A percentile compares a stretch with the other conserved stretches of the same genome.
Evolutionary conservation across 257 asterid species (phyloP).

Genomic region (Avicennia marina): DNA sequence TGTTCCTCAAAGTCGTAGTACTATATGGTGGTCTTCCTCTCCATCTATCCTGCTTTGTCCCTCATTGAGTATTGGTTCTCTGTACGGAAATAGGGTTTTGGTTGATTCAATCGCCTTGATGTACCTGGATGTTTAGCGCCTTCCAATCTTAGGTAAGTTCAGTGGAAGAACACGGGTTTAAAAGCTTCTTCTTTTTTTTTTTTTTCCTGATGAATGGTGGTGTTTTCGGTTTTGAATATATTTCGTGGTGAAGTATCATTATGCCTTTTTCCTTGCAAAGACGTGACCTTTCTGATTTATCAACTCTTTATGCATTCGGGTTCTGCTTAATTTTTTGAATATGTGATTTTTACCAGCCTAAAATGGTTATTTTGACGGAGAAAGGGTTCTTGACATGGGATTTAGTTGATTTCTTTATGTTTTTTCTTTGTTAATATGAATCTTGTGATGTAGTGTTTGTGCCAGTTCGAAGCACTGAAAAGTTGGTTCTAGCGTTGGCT

Average conservation of each 20-base stretch:
- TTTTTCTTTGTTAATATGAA: slow-evolving; percentile 14
- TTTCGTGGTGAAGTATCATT: slow-evolving; percentile 8
- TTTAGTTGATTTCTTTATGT: slow-evolving; percentile 15
- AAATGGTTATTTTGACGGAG: neutral
- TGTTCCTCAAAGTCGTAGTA: slow-evolving; percentile 23
- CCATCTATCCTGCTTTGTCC: slow-evolving; percentile 15
- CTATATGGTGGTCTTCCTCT: slow-evolving; percentile 22
- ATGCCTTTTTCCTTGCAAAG: slow-evolving; percentile 9
- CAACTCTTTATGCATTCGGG: slow-evolving; percentile 21
- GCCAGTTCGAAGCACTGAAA: slow-evolving; percentile 26
- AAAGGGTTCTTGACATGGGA: neutral
- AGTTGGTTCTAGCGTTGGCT: slow-evolving; percentile 44
- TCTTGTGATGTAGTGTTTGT: slow-evolving; percentile 20
- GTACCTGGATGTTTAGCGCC: slow-evolving; percentile 15
- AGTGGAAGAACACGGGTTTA: neutral
- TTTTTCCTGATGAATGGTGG: neutral
- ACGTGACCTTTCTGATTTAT: slow-evolving; percentile 1
- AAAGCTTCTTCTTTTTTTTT: slow-evolving; percentile 17
- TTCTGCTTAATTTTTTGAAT: slow-evolving; percentile 5
- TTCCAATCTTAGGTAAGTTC: slow-evolving; percentile 25
- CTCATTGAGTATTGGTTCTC: slow-evolving; percentile 18
- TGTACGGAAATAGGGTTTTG: slow-evolving; percentile 12
- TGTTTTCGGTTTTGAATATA: neutral
- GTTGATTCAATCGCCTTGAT: slow-evolving; percentile 22
- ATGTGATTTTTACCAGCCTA: slow-evolving; percentile 1